Percentiles rank a stretch among this genome's conserved stretches.
Evolutionary conservation across 2,329 filamentous ascomycete genomes (phyloP).

Genomic region (Microcera coccophila): DNA sequence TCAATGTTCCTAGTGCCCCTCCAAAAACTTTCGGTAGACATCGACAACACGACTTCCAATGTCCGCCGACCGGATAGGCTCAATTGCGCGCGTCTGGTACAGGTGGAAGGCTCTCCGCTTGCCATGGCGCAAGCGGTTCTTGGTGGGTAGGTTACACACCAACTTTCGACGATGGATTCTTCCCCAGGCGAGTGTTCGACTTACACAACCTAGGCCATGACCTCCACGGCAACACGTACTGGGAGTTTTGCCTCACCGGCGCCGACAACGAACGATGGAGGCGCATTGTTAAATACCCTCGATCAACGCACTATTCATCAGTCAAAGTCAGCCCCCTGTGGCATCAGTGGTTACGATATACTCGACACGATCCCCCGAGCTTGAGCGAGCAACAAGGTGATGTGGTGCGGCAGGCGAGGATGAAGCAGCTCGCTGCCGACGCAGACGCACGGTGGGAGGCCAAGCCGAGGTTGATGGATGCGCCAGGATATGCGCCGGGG

Average conservation of each 20-base stretch:
- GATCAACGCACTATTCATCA: constrained; percentile 50
- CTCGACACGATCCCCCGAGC: constrained; percentile 50
- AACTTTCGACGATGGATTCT: constrained; percentile 2
- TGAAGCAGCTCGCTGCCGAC: constrained; percentile 55
- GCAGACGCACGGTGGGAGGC: constrained; percentile 63
- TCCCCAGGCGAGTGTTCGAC: constrained; percentile 5
- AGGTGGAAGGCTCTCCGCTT: constrained; percentile 60
- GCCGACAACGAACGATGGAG: constrained; percentile 47
- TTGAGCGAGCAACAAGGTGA: constrained; percentile 56
- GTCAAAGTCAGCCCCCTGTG: constrained; percentile 58
- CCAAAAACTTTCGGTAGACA: constrained; percentile 5
- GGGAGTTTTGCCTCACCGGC: constrained; percentile 57
- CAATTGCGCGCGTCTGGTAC: constrained; percentile 47
- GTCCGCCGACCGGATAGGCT: constrained; percentile 36
- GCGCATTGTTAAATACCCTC: constrained; percentile 59
- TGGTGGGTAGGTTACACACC: constrained; percentile 50
- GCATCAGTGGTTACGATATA: constrained; percentile 67
- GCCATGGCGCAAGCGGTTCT: constrained; percentile 61
- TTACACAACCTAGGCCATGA: constrained; percentile 51
- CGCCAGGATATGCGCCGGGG: constrained; percentile 21
- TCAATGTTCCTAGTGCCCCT: constrained; percentile 12
- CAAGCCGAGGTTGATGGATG: constrained; percentile 49
- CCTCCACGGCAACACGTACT: constrained; percentile 64
- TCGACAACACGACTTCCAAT: constrained; percentile 23
- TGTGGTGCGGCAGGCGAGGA: constrained; percentile 47